These are phyloP conservation scores for Knufia fluminis DNA, from an alignment of 2,329 filamentous ascomycete genomes.

Conservation along the genomic window DNA sequence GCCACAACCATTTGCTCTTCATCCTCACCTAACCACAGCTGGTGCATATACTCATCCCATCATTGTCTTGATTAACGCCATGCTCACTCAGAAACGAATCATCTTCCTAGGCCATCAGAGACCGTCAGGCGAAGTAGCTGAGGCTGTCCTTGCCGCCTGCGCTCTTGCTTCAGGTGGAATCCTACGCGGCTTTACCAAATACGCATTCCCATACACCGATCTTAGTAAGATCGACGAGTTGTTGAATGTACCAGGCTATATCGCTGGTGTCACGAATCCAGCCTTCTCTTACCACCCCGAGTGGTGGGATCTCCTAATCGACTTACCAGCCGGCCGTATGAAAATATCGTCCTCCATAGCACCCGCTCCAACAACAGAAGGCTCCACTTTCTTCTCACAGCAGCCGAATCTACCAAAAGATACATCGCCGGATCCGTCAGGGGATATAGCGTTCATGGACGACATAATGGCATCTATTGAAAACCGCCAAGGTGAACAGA, in stretches of 20 bases:
- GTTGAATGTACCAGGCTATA: conserved; percentile 91
- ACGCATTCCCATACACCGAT: conserved; percentile 97
- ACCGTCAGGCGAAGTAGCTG: conserved; percentile 89
- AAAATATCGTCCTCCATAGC: conserved; percentile 91
- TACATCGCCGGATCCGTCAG: conserved; percentile 56
- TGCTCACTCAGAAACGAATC: conserved; percentile 91
- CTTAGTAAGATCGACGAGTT: conserved; percentile 96
- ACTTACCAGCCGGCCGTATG: conserved; percentile 82
- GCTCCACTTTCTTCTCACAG: conserved; percentile 77
- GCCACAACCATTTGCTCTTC: conserved; percentile 73
- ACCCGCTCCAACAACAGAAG: conserved; percentile 69
- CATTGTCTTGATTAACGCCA: conserved; percentile 85
- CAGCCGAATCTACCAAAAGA: conserved; percentile 41
- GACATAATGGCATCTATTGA: conserved; percentile 75
- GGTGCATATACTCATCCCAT: conserved; percentile 86
- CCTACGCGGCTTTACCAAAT: conserved; percentile 85
- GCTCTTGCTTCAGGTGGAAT: conserved; percentile 85
- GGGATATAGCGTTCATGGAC: conserved; percentile 81
- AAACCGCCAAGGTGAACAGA: conserved; percentile 78
- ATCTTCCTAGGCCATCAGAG: conserved; percentile 94
- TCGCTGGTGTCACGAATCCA: conserved; percentile 94
- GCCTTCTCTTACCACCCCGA: conserved; percentile 90
- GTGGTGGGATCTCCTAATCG: conserved; percentile 97
- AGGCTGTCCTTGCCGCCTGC: conserved; percentile 96
- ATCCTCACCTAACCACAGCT: conserved; percentile 88